Evolutionary conservation across 306 rosid species (phyloP), one percentile per base, ranked within the genome.

Genomic region (Quercus cerris): DNA sequence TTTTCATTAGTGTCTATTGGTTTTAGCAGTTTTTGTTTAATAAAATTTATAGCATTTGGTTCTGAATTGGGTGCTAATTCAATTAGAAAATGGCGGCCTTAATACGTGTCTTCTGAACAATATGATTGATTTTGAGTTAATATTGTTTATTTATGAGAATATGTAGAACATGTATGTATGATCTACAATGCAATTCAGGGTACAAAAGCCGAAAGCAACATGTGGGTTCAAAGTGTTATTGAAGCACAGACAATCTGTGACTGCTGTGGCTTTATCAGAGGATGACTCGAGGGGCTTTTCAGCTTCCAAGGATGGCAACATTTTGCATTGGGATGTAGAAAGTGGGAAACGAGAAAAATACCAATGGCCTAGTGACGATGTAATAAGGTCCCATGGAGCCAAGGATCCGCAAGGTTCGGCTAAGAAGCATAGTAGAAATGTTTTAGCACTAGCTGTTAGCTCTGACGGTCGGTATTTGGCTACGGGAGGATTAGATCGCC

Each of bases 401-500:
- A 95, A 87, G 86, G 93, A 93, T 19, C 94, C 96, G 4, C 97
- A 91, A 73, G 97, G 94, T 62, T 87, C 83, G 52, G 97, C 97
- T 38, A 74, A 66, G 44, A 95, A 20, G 85, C 99, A 93, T 30
- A 91, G 98, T 75, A 91, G 85, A 68, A 85, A 85, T 61, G 80
- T 89, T 5, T 86, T 88, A 74, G 86, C 99, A 56, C 87, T 95
- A 85, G 93, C 94, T 20, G 90, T 86, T 56, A 95, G 98, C 77
- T 91, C 99, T 1, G 99, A 95, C 79, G 92, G 97, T 64, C 91
- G 96, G 49, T 95, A 93, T 87, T 90, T 95, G 85, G 90, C 97
- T 1, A 89, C 91, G 25, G 99, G 98, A 13, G 99, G 99, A 28
- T 87, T 91, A 57, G 99, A 95, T 77, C 94, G 97, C n/a, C 99